Evolutionary conservation across 768 basidiomycete species (phyloP).

Genomic region (Termitomyces sp.): DNA sequence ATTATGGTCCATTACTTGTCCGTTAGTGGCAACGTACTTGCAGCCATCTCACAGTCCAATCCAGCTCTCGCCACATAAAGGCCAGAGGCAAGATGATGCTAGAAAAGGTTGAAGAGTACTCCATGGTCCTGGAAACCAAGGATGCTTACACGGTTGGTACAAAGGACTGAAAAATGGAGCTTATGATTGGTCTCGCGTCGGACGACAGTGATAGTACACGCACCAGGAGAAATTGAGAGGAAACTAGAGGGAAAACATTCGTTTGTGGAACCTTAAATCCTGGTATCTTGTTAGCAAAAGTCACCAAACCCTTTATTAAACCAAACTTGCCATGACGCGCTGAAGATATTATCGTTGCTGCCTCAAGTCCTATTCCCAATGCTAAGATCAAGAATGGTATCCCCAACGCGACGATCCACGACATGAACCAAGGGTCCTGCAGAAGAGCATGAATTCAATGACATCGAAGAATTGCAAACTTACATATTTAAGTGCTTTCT

Average conservation of each 20-base stretch:
- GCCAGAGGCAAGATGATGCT: slow-evolving; percentile 46
- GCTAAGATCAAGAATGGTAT: slow-evolving; percentile 38
- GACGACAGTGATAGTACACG: slow-evolving; percentile 5
- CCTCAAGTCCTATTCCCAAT: slow-evolving; percentile 43
- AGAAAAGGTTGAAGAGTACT: neutral
- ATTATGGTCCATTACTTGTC: neutral
- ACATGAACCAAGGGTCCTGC: slow-evolving; percentile 29
- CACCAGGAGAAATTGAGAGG: slow-evolving; percentile 41
- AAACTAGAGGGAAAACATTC: slow-evolving; percentile 45
- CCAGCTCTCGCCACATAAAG: slow-evolving; percentile 43
- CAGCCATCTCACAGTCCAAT: slow-evolving; percentile 51
- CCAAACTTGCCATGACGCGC: slow-evolving; percentile 33
- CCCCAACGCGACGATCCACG: slow-evolving; percentile 29
- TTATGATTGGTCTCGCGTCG: neutral
- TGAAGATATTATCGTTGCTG: slow-evolving; percentile 36
- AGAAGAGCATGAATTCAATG: neutral
- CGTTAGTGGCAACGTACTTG: slow-evolving; percentile 36
- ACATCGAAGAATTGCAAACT: slow-evolving; percentile 11
- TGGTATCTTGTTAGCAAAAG: slow-evolving; percentile 16
- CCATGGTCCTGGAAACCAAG: neutral
- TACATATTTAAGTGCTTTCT: slow-evolving; percentile 39
- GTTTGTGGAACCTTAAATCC: slow-evolving; percentile 47
- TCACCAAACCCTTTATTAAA: neutral
- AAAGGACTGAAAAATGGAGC: slow-evolving; percentile 40
- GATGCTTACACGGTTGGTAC: slow-evolving; percentile 43